Evolutionary conservation across 768 basidiomycete genomes (phyloP).

Genomic region (Xerocomus brunneocitrinus): DNA sequence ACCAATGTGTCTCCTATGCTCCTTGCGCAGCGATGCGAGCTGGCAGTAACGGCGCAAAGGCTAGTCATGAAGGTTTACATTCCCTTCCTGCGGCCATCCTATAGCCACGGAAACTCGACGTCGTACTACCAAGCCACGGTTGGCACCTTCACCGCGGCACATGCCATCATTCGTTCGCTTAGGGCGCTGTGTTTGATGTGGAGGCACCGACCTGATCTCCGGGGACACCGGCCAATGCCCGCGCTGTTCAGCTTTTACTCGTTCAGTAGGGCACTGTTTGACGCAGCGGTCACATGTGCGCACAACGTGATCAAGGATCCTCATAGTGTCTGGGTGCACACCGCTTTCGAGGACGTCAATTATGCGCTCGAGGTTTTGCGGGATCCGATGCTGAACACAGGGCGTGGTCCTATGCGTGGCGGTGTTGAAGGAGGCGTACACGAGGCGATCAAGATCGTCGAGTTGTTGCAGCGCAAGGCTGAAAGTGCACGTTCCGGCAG

Average conservation of each 20-base stretch:
- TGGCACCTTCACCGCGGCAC: conserved; percentile 62
- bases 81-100: conserved; percentile 54
- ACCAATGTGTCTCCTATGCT: conserved; percentile 33
- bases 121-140: conserved; percentile 50
- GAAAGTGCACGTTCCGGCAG: conserved; percentile 27
- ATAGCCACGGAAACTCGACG: conserved; percentile 20
- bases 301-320: conserved; percentile 57
- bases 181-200: conserved; percentile 39
- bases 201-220: conserved; percentile 33
- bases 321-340: conserved; percentile 40
- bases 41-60: conserved; percentile 56
- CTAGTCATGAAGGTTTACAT: conserved; percentile 60
- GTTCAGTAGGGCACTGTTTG: conserved; percentile 57
- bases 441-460: conserved; percentile 39
- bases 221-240: conserved; percentile 34
- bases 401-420: conserved; percentile 29
- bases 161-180: conserved; percentile 53
- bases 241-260: conserved; percentile 54
- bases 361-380: conserved; percentile 42
- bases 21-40: conserved; percentile 51
- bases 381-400: conserved; percentile 31
- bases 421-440: conserved; percentile 31
- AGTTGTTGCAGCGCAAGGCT: conserved; percentile 38
- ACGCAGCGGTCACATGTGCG: conserved; percentile 62
- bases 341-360: conserved; percentile 45